Percentiles rank a stretch among this genome's conserved stretches.
Conservation (phyloP, 139 green algal genomes). For the Chlamydomonas schloesseri region DNA sequence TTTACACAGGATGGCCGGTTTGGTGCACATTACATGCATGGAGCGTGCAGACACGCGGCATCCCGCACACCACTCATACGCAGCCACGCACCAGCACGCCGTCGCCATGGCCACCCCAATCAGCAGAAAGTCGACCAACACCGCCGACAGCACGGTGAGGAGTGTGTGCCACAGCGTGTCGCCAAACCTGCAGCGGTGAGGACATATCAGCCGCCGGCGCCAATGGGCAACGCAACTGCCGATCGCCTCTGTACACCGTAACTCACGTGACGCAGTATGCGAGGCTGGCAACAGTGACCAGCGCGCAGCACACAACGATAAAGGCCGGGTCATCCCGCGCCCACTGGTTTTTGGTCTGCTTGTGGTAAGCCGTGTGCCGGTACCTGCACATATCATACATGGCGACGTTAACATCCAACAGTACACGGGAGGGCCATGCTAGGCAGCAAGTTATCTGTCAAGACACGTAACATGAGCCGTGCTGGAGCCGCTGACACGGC, state of each 20-base stretch:
- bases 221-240: no score
- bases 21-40: no score
- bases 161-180: conserved; percentile 71
- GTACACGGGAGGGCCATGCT: no score
- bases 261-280: conserved; percentile 90
- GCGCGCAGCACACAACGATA: conserved; percentile 80
- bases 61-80: no score
- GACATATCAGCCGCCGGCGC: no score
- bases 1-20: no score
- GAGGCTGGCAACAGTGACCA: conserved; percentile 78
- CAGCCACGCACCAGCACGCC: conserved; percentile 89
- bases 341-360: conserved; percentile 98
- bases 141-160: conserved; percentile 69
- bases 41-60: no score
- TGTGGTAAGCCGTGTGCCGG: conserved; percentile 96
- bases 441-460: no score
- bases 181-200: conserved; percentile 76
- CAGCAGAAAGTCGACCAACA: conserved; percentile 91
- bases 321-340: conserved; percentile 97
- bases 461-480: no score
- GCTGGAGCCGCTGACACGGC: no score
- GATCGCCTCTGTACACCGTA: no score
- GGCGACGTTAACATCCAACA: no score
- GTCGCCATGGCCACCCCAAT: conserved; percentile 85
- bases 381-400: conserved; percentile 74